These are phyloP conservation scores for Barnettozyma hawaiiensis DNA, from an alignment of 1,139 yeast species.

Conservation along the genomic window DNA sequence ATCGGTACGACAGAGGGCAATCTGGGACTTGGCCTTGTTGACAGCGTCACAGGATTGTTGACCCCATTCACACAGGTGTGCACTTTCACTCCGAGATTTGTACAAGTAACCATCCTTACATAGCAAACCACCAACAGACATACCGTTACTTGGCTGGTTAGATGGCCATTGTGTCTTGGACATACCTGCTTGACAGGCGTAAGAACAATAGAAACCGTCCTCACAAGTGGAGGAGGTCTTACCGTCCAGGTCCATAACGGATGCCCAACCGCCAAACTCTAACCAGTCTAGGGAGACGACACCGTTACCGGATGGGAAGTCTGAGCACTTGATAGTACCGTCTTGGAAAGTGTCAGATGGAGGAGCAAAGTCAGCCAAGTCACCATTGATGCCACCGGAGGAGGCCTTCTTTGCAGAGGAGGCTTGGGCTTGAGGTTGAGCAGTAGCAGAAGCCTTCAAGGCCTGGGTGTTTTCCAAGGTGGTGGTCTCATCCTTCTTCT, in stretches of 20 bases:
- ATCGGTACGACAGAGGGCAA: constrained; percentile 94
- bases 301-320: constrained; percentile 90
- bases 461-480: constrained; percentile 1
- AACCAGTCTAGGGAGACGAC: constrained; percentile 79
- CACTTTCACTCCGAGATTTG: constrained; percentile 52
- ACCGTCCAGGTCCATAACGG: constrained; percentile 53
- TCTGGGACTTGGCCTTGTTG: constrained; percentile 55
- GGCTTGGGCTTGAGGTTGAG: constrained; percentile 26
- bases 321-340: constrained; percentile 69
- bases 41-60: constrained; percentile 60
- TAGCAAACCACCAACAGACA: constrained; percentile 71
- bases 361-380: constrained; percentile 45
- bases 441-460: constrained; percentile 13
- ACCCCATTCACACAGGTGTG: constrained; percentile 83
- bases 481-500: constrained; percentile 1
- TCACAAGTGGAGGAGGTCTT: constrained; percentile 62
- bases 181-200: constrained; percentile 88
- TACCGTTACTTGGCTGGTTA: constrained; percentile 65
- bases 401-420: constrained; percentile 23
- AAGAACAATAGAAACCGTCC: constrained; percentile 94
- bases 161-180: constrained; percentile 86
- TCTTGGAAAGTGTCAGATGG: constrained; percentile 66
- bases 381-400: constrained; percentile 42
- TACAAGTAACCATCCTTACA: constrained; percentile 67
- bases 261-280: constrained; percentile 88